phyloP scores from a whole-genome alignment of 2,329 filamentous ascomycete species.

The Dothideomycetidae sp. region DNA sequence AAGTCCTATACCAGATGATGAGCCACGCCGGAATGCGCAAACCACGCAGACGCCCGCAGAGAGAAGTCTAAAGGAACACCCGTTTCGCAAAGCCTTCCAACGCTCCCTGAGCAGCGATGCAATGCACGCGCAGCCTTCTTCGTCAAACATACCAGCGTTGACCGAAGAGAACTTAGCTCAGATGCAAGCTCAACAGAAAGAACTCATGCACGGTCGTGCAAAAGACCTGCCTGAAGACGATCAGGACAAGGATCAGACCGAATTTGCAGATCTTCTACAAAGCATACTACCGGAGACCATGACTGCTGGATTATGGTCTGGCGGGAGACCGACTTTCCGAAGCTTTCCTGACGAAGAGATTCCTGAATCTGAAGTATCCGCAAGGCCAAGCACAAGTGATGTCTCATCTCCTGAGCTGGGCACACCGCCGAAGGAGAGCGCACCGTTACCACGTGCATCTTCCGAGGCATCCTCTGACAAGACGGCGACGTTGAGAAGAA shows the following conservation, averaged over 20 bases:
- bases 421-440: too few species aligned
- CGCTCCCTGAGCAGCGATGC: too few species aligned
- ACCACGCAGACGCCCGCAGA: too few species aligned
- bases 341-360: background rate
- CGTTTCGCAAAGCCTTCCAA: too few species aligned
- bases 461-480: background rate
- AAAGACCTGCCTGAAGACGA: constrained; percentile 20
- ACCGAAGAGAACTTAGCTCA: constrained; percentile 22
- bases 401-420: background rate
- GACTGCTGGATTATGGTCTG: background rate
- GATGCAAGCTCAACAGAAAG: constrained; percentile 18
- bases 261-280: constrained; percentile 17
- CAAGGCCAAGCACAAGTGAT: background rate
- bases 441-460: background rate
- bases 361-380: background rate
- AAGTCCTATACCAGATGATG: too few species aligned
- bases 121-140: background rate
- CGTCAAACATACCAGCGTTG: constrained; percentile 12
- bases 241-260: constrained; percentile 17
- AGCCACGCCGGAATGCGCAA: too few species aligned
- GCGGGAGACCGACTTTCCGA: background rate
- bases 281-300: constrained; percentile 1
- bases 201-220: constrained; percentile 12
- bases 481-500: too few species aligned
- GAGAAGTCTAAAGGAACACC: too few species aligned